Base-by-base conservation (phyloP, 2,329 filamentous ascomycete genomes). In the Neospermospora avenae region DNA sequence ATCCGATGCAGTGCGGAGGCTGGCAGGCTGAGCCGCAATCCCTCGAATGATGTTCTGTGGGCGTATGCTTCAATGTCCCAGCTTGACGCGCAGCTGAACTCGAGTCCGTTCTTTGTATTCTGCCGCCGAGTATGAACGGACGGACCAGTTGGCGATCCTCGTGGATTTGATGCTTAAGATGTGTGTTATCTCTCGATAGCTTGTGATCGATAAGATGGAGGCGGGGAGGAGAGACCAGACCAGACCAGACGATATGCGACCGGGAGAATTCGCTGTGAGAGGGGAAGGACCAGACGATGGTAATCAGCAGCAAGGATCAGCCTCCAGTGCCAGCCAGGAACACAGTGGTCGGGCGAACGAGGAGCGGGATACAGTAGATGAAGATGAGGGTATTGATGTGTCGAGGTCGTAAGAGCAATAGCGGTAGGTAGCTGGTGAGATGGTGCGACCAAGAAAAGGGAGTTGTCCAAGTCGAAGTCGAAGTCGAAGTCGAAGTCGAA, bases 201-300 rank as follows among this genome's bases (percentile, higher is more conserved):
- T 39, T 57, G 49, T 49, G 56, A 57, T 63, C 57, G 65, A 69
- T 69, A 66, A 65, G 66, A 63, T n/a, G 63, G 64, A 53, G 66
- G 65, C 60, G 57, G 66, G 67, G 62, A 53, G 57, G 46, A 34
- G 41, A 42, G 10, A 42, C 14, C 2, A 46, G 2, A 25, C 4
- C 4, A 48, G 57, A 58, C 45, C 59, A 48, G 28, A 58, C 16
- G 39, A 61, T 61, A 67, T 67, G 65, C 67, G 67, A 68, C 62
- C 63, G 67, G 65, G 55, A 59, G 63, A 60, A 61, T 61, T 42
- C 48, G 53, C 56, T 55, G 51, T 57, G 57, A 44, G 24, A 55
- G 41, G 13, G 14, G 45, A 16, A 48, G 25, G 45, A 31, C n/a
- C 5, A 49, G 49, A 49, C 49, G 51, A 59, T 31, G 45, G n/a